Percentiles rank a stretch among this genome's conserved stretches.
Conservation (phyloP, 2,329 filamentous ascomycete species). For the Colletotrichum sp. region DNA sequence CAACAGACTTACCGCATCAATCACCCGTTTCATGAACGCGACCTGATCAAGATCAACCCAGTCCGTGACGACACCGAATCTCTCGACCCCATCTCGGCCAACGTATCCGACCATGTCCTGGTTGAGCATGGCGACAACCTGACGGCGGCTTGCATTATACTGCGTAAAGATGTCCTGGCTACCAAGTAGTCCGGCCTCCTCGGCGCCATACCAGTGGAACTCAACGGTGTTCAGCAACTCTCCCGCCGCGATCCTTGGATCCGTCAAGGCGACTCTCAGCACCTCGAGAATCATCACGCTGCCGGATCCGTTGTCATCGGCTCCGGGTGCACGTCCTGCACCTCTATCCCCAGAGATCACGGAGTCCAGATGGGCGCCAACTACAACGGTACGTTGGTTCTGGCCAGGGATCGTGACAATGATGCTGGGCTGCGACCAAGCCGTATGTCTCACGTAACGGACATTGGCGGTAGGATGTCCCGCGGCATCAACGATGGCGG, state of each 20-base stretch:
- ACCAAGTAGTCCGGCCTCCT: constrained; percentile 80
- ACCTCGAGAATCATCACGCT: constrained; percentile 83
- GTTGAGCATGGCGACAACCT: constrained; percentile 48
- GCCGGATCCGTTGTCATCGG: constrained; percentile 75
- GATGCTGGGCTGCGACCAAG: constrained; percentile 78
- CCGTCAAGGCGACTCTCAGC: constrained; percentile 71
- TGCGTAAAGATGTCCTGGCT: constrained; percentile 59
- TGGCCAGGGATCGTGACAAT: constrained; percentile 82
- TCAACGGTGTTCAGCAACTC: constrained; percentile 76
- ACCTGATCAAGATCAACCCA: constrained; percentile 40
- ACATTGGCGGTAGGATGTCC: constrained; percentile 67
- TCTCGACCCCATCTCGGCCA: constrained; percentile 30
- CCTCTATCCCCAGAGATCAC: constrained; percentile 78
- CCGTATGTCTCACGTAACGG: constrained; percentile 65
- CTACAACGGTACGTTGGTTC: constrained; percentile 71
- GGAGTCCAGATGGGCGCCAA: constrained; percentile 82
- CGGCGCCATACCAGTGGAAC: constrained; percentile 87
- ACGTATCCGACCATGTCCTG: constrained; percentile 50
- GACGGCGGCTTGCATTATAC: constrained; percentile 35
- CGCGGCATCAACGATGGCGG: constrained; percentile 63
- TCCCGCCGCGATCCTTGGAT: constrained; percentile 65
- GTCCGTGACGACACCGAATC: constrained; percentile 45
- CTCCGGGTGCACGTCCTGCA: constrained; percentile 74
- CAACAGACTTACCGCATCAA: constrained; percentile 22
- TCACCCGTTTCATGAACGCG: constrained; percentile 41